Percentiles rank a stretch among this genome's conserved stretches.
phyloP scores from a whole-genome alignment of 441 rosid species.

The Corymbia citriodora region DNA sequence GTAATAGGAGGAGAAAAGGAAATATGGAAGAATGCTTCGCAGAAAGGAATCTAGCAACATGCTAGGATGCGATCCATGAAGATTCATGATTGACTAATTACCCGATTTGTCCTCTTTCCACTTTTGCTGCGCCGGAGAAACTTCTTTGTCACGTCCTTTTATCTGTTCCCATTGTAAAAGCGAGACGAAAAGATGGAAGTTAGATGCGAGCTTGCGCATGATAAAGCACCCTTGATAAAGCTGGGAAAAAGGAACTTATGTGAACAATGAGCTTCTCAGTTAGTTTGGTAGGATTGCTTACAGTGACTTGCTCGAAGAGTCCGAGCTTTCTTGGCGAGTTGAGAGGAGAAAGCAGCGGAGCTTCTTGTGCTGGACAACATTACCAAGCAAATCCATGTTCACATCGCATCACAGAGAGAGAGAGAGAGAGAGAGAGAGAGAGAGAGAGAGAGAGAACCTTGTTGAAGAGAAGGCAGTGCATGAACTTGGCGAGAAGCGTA shows the following conservation, averaged over 20 bases:
- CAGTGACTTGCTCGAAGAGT: not conserved
- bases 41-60: not conserved
- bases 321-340: not conserved
- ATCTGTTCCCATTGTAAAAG: constrained; percentile 10
- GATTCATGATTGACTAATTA: not conserved
- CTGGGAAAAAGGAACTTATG: not conserved
- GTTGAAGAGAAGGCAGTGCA: not conserved
- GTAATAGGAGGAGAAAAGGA: not conserved
- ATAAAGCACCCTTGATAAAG: not conserved
- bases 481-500: not conserved
- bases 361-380: not conserved
- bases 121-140: not conserved
- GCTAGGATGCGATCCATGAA: not conserved
- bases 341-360: not conserved
- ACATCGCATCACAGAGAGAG: not conserved
- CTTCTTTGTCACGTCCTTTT: constrained; percentile 10
- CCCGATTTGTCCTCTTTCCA: constrained; percentile 12
- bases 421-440: not conserved
- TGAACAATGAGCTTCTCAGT: not conserved
- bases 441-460: not conserved
- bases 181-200: not conserved
- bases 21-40: not conserved
- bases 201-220: not conserved
- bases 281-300: not conserved
- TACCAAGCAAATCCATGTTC: not conserved